phyloP scores from a whole-genome alignment of 2,329 filamentous ascomycete genomes.

The Sphaceloma murrayae region DNA sequence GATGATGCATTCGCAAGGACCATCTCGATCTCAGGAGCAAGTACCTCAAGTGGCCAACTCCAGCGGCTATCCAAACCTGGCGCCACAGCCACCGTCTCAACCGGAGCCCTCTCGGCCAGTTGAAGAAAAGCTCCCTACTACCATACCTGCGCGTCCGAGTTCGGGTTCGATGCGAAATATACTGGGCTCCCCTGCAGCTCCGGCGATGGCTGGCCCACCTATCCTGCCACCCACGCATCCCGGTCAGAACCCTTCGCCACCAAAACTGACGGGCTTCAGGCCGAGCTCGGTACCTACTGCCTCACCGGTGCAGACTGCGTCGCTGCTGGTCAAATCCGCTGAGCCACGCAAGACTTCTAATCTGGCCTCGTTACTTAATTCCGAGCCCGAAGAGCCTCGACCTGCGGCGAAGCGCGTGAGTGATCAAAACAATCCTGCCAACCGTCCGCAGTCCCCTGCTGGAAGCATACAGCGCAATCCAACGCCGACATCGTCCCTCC shows the following conservation, averaged over 20 bases:
- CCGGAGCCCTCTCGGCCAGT: slow-evolving; percentile 24
- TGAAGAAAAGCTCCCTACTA: slow-evolving; percentile 26
- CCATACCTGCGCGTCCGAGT: slow-evolving; percentile 20
- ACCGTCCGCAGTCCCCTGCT: slow-evolving; percentile 20
- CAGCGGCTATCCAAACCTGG: slow-evolving; percentile 2
- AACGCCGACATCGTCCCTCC: slow-evolving; percentile 14
- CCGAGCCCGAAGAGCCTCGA: slow-evolving; percentile 28
- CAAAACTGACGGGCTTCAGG: slow-evolving; percentile 27
- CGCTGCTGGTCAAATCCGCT: slow-evolving; percentile 20
- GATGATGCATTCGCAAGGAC: slow-evolving; percentile 22
- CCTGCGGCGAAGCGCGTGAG: slow-evolving; percentile 23
- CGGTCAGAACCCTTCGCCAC: slow-evolving; percentile 23
- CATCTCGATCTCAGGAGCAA: slow-evolving; percentile 20
- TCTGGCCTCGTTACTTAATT: slow-evolving; percentile 29
- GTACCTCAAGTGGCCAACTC: slow-evolving; percentile 17
- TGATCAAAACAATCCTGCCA: slow-evolving; percentile 22
- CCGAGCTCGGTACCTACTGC: slow-evolving; percentile 23
- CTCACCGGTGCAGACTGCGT: slow-evolving; percentile 21
- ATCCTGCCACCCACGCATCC: slow-evolving; percentile 18
- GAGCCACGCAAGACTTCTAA: slow-evolving; percentile 32
- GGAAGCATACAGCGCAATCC: slow-evolving; percentile 17
- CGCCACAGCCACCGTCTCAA: slow-evolving; percentile 10
- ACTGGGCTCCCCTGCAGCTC: slow-evolving; percentile 18
- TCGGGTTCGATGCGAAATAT: slow-evolving; percentile 18
- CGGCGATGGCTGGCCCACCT: slow-evolving; percentile 13